Evolutionary conservation across 768 basidiomycete species (phyloP).

Genomic region (Floccularia luteovirens): DNA sequence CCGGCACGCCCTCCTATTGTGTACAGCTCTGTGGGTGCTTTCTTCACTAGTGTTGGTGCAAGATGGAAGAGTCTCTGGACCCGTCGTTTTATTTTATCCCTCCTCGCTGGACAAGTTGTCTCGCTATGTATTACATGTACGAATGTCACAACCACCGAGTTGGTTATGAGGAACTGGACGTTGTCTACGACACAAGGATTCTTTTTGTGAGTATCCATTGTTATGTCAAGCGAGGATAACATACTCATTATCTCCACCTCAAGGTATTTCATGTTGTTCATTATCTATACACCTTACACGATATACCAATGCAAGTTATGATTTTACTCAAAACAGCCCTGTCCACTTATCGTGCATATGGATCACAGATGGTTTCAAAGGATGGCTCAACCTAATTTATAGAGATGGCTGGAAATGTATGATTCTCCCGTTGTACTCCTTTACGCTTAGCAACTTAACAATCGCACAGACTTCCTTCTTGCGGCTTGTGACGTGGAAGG

Average conservation of each 20-base stretch:
- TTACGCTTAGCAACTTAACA: constrained; percentile 1
- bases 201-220: constrained; percentile 54
- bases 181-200: constrained; percentile 78
- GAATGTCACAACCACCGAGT: constrained; percentile 79
- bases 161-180: constrained; percentile 60
- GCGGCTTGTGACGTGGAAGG: constrained; percentile 82
- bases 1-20: constrained; percentile 57
- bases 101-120: constrained; percentile 75
- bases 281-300: constrained; percentile 81
- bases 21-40: constrained; percentile 52
- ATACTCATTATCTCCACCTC: neutral
- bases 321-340: neutral
- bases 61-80: constrained; percentile 79
- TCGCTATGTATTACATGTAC: constrained; percentile 88
- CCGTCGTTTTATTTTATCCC: constrained; percentile 55
- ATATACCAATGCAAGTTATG: constrained; percentile 69
- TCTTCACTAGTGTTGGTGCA: constrained; percentile 41
- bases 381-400: constrained; percentile 69
- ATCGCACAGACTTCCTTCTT: constrained; percentile 57
- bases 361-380: constrained; percentile 66
- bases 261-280: constrained; percentile 74
- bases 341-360: neutral
- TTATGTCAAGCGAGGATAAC: neutral
- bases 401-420: constrained; percentile 86
- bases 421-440: constrained; percentile 11